These are phyloP conservation scores for Tricholoma sp. DNA, from an alignment of 768 basidiomycete species.

Conservation along the genomic window DNA sequence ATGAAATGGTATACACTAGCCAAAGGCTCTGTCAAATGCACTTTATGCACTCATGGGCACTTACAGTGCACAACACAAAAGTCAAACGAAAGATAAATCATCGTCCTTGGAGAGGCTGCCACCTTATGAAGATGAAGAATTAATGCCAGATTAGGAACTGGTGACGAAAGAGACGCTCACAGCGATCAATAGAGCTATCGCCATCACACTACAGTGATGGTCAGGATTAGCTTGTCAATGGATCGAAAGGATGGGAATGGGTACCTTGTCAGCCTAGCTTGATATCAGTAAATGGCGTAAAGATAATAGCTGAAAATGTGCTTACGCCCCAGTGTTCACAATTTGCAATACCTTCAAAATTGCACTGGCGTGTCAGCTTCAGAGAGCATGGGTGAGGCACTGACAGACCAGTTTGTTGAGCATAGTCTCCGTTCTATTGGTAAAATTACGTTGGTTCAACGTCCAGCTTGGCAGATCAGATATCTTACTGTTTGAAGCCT, in stretches of 20 bases:
- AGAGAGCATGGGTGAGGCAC: background rate
- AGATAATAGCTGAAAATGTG: background rate
- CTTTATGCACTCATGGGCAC: no score
- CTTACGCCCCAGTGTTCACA: constrained; percentile 17
- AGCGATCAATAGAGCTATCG: constrained; percentile 7
- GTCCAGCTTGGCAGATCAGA: background rate
- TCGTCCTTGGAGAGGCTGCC: constrained; percentile 13
- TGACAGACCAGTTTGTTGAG: constrained; percentile 10
- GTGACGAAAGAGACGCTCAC: background rate
- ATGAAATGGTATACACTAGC: no score
- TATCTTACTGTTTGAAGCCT: constrained; percentile 40
- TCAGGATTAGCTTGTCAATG: background rate
- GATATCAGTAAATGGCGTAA: background rate
- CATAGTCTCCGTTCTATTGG: constrained; percentile 16
- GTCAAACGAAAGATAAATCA: no score
- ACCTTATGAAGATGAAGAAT: constrained; percentile 11
- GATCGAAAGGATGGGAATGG: background rate
- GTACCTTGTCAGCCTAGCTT: constrained; percentile 6
- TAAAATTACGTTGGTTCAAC: background rate
- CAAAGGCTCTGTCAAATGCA: no score
- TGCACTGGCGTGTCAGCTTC: background rate
- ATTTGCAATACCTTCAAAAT: constrained; percentile 15
- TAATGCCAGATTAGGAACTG: background rate
- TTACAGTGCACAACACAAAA: no score
- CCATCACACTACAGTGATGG: background rate